Percentiles rank a stretch among this genome's conserved stretches.
Conservation (phyloP, 2,329 filamentous ascomycete genomes). For the Beauveria brongniartii region DNA sequence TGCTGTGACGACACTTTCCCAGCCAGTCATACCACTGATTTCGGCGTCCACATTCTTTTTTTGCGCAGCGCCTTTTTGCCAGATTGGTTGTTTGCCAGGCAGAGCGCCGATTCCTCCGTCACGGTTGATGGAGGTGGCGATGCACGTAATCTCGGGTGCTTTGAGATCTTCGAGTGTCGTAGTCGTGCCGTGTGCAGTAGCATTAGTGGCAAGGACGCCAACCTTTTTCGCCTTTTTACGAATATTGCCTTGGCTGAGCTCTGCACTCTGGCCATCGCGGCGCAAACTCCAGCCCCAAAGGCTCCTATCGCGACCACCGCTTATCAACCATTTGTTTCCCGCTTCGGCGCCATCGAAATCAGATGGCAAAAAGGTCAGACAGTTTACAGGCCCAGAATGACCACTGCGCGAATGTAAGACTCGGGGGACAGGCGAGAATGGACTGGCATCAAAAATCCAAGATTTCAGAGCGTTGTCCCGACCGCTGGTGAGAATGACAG, state of each 20-base stretch:
- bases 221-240: constrained; percentile 84
- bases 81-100: constrained; percentile 69
- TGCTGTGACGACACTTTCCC: constrained; percentile 94
- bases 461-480: constrained; percentile 89
- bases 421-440: constrained; percentile 79
- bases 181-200: constrained; percentile 50
- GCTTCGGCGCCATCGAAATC: constrained; percentile 84
- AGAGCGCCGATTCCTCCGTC: constrained; percentile 89
- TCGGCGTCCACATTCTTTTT: constrained; percentile 60
- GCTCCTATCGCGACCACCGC: constrained; percentile 80
- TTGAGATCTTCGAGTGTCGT: constrained; percentile 69
- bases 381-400: constrained; percentile 78
- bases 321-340: constrained; percentile 88
- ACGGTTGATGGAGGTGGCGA: constrained; percentile 85
- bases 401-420: constrained; percentile 80
- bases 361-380: constrained; percentile 75
- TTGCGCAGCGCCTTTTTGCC: constrained; percentile 67
- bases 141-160: constrained; percentile 82
- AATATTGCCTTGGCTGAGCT: constrained; percentile 84
- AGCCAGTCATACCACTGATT: constrained; percentile 72
- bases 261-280: constrained; percentile 85
- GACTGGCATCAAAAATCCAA: constrained; percentile 92
- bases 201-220: constrained; percentile 56
- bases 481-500: constrained; percentile 82
- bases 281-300: constrained; percentile 96